Evolutionary conservation across 108 stramenopile genomes (phyloP), one percentile per base, ranked within the genome.

Genomic region (Cyclostephanos tholiformis): DNA sequence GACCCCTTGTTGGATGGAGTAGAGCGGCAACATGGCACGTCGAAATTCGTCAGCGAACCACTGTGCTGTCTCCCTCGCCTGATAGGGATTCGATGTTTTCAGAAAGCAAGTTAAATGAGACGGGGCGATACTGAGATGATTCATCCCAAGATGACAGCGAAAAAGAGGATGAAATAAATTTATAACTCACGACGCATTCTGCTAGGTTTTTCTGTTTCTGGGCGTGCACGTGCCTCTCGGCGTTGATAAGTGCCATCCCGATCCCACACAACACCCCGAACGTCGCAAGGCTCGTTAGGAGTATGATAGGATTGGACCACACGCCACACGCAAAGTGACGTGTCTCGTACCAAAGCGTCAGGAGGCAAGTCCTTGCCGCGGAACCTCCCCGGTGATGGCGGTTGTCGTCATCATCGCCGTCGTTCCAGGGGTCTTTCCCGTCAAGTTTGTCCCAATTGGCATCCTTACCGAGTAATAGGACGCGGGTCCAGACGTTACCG

Each of bases 1-100:
- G 12, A 78, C 72, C 14, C 60, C 72, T 26, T 78, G 77, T 23
- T 74, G 77, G 53, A 78, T 48, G 17, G 46, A 35, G 22, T 78
- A 78, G 26, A 78, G 77, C 1, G 77, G 77, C 36, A 71, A 64
- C 77, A 78, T 78, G 27, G 77, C 72, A 9, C 73, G 48, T 17
- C 72, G 65, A 30, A 71, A 78, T 57, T 78, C 77, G 36, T 70
- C 41, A 2, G 65, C 20, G 43, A 78, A 78, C 77, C 77, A 78
- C 11, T 38, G 32, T 9, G 69, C 77, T 17, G 69, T 71, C 41
- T 78, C 77, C 36, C 58, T 46, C 1, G 77, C 77, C 76, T 77
- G 59, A 13, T 32, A 4, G 32, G 32, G 4, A 32, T 32, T 32
- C 32, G 32, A 32, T 32, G 32, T 32, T 32, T 32, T 32, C 32